Base-by-base conservation (phyloP, 345 rosid genomes). In the Syzygium jambos region DNA sequence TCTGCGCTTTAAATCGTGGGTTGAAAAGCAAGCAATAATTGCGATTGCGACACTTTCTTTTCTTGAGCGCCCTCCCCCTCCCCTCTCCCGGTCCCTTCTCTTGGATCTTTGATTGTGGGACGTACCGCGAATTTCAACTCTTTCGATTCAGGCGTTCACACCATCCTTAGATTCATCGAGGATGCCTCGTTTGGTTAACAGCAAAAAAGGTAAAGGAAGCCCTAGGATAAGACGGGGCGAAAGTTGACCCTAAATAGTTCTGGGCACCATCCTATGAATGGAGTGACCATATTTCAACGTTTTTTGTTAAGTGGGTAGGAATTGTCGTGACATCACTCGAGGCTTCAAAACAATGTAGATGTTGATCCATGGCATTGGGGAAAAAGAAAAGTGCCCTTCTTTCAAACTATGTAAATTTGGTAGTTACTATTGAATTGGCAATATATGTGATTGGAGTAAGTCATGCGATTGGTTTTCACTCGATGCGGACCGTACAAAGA, bases 401-500 rank as follows among this genome's bases (percentile, higher is more conserved):
- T 9, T 34, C 25, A 6, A 68, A 34, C 13, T 4, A 68, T 17
- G 19, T 34, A 17, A 34, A 17, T 68, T 68, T 34, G 78, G 7
- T 17, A 34, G 34, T 34, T 34, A 68, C 23, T 4, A 34, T 68
- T 1, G 23, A 17, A 17, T 34, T 1, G 3, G 2, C 17, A 34
- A 68, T 11, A 30, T 8, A 7, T 1, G 19, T 19, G 78, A 30
- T 10, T 0, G 5, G 1, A 9, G 27, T 73, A 34, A 17, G 21
- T 73, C 2, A 19, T 19, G 49, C 19, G 80, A 73, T 34, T 9
- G 46, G 7, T 19, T 73, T 34, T 73, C 80, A 9, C 41, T 34
- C 0, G 23, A 68, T 3, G 41, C 4, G 3, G 7, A 34, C 13
- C 13, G 5, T 19, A 5, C 0, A 2, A 1, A 73, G 1, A 34